These are phyloP conservation scores for Erythrophleum ivorense DNA, from an alignment of 331 rosid species.

Conservation along the genomic window DNA sequence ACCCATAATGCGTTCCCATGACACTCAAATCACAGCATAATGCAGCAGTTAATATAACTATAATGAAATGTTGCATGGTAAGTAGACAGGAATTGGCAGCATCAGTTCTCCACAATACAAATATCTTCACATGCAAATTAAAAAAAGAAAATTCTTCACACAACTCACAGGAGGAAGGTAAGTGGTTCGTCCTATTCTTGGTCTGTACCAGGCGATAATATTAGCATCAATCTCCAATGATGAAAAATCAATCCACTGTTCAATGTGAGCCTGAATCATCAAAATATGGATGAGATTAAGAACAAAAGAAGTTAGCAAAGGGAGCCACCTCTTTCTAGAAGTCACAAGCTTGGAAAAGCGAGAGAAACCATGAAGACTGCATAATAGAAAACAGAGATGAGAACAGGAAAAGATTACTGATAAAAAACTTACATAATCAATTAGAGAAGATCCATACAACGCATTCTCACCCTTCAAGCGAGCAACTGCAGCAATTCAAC, in stretches of 20 bases:
- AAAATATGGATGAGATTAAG: background rate
- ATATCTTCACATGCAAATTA: background rate
- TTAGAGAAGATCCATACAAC: conserved; percentile 65
- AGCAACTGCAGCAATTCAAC: conserved; percentile 57
- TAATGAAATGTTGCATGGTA: background rate
- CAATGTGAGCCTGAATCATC: conserved; percentile 65
- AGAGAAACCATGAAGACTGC: background rate
- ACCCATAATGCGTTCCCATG: background rate
- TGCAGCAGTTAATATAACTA: background rate
- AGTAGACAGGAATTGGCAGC: background rate
- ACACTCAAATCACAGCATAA: background rate
- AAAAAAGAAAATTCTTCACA: background rate
- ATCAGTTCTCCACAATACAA: background rate
- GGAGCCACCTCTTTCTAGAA: background rate
- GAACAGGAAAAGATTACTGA: background rate
- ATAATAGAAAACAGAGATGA: background rate
- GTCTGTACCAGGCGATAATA: conserved; percentile 31
- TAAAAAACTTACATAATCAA: conserved; percentile 55
- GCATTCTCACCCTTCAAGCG: conserved; percentile 54
- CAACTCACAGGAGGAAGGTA: conserved; percentile 68
- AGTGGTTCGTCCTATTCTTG: conserved; percentile 53
- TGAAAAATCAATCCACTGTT: conserved; percentile 90
- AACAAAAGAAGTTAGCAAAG: background rate
- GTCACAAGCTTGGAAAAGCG: background rate
- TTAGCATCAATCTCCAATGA: conserved; percentile 68